phyloP scores from a whole-genome alignment of 257 asterid species.

The Ligustrum vulgare region DNA sequence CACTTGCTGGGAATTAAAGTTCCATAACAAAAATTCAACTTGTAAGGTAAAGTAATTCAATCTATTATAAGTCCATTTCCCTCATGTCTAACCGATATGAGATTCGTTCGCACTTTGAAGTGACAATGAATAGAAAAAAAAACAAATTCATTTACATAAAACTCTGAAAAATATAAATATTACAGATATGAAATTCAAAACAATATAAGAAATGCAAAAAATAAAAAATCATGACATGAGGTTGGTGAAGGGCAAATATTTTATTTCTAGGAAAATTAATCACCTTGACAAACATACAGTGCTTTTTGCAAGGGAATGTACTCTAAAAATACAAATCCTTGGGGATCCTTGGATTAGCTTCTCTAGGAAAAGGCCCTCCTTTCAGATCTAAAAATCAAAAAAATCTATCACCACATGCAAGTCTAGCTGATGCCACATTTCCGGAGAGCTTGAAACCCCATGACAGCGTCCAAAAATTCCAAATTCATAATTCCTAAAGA shows the following conservation, averaged over 20 bases:
- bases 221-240: background rate
- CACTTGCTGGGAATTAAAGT: too few species aligned
- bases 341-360: slow-evolving; percentile 20
- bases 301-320: background rate
- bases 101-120: too few species aligned
- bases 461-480: background rate
- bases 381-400: slow-evolving; percentile 4
- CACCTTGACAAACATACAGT: background rate
- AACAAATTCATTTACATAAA: background rate
- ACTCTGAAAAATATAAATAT: background rate
- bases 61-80: too few species aligned
- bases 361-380: slow-evolving; percentile 20
- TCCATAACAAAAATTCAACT: too few species aligned
- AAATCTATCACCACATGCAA: background rate
- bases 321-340: slow-evolving; percentile 22
- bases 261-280: background rate
- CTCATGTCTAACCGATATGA: too few species aligned
- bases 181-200: background rate
- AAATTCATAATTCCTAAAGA: background rate
- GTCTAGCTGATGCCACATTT: slow-evolving; percentile 2
- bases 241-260: slow-evolving; percentile 2
- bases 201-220: background rate
- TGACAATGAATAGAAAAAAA: background rate
- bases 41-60: too few species aligned
- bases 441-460: slow-evolving; percentile 13